Percentiles rank a stretch among this genome's conserved stretches.
Conservation (phyloP, 371 early-diverging fungal species). For the Capniomyces stellatus region DNA sequence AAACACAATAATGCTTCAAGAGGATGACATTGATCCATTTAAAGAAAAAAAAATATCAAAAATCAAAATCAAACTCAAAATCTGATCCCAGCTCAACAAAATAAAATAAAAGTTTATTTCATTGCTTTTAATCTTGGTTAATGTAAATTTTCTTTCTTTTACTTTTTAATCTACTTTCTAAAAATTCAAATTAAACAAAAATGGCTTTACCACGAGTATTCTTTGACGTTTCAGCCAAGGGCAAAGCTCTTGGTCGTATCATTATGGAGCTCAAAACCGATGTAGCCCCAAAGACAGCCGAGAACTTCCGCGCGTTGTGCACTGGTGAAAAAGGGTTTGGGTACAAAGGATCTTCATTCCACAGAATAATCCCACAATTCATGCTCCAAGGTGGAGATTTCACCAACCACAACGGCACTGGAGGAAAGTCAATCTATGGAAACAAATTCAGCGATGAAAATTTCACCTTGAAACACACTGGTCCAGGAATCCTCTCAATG, state of each 20-base stretch:
- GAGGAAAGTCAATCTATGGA: slow-evolving; percentile 73
- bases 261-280: slow-evolving; percentile 72
- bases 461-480: slow-evolving; percentile 58
- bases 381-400: slow-evolving; percentile 81
- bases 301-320: slow-evolving; percentile 92
- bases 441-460: slow-evolving; percentile 69
- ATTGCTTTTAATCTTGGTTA: no score
- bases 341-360: slow-evolving; percentile 80
- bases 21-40: no score
- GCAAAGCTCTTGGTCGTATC: slow-evolving; percentile 54
- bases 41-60: no score
- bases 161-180: no score
- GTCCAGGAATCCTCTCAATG: slow-evolving; percentile 75
- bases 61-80: no score
- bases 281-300: slow-evolving; percentile 87
- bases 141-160: no score
- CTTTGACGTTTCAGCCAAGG: slow-evolving; percentile 65
- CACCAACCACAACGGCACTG: slow-evolving; percentile 60
- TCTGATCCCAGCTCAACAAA: no score
- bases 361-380: slow-evolving; percentile 69
- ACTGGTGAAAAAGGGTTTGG: slow-evolving; percentile 61
- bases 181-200: not conserved
- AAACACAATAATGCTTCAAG: no score
- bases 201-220: slow-evolving; percentile 22
- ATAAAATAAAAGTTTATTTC: no score